Evolutionary conservation across 2,329 filamentous ascomycete species (phyloP).

Genomic region (Neofusicoccum cordaticola): DNA sequence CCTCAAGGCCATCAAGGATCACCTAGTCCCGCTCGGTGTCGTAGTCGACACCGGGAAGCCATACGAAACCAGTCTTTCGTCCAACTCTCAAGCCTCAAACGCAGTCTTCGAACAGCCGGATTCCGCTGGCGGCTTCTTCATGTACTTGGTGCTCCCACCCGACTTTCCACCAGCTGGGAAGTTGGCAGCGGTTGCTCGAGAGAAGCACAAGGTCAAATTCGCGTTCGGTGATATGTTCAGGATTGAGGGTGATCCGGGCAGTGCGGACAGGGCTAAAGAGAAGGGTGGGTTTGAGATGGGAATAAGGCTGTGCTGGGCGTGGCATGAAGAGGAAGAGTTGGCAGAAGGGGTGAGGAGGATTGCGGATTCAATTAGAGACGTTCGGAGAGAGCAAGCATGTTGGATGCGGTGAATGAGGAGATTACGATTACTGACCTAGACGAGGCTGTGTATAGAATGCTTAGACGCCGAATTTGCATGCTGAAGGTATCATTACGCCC

Average conservation of each 20-base stretch:
- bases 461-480: not conserved
- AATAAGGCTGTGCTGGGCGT: slow-evolving; percentile 65
- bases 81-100: slow-evolving; percentile 32
- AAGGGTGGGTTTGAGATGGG: slow-evolving; percentile 56
- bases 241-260: slow-evolving; percentile 43
- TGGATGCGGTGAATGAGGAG: not conserved
- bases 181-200: slow-evolving; percentile 56
- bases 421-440: not conserved
- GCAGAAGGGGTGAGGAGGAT: slow-evolving; percentile 57
- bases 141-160: slow-evolving; percentile 68
- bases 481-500: not conserved
- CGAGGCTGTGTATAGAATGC: not conserved
- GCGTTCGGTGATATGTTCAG: slow-evolving; percentile 69
- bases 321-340: slow-evolving; percentile 66
- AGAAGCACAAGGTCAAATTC: slow-evolving; percentile 65
- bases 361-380: not conserved
- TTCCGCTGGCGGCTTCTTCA: slow-evolving; percentile 77
- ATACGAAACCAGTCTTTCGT: not conserved
- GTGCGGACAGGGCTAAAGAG: slow-evolving; percentile 14
- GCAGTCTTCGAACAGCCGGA: slow-evolving; percentile 31
- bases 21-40: slow-evolving; percentile 64
- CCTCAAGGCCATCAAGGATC: slow-evolving; percentile 55
- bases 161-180: slow-evolving; percentile 50
- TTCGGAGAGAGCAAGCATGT: not conserved
- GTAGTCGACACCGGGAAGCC: not conserved